These are phyloP conservation scores for Hypoxylon trugodes DNA, from an alignment of 495 filamentous ascomycete genomes.

Conservation along the genomic window DNA sequence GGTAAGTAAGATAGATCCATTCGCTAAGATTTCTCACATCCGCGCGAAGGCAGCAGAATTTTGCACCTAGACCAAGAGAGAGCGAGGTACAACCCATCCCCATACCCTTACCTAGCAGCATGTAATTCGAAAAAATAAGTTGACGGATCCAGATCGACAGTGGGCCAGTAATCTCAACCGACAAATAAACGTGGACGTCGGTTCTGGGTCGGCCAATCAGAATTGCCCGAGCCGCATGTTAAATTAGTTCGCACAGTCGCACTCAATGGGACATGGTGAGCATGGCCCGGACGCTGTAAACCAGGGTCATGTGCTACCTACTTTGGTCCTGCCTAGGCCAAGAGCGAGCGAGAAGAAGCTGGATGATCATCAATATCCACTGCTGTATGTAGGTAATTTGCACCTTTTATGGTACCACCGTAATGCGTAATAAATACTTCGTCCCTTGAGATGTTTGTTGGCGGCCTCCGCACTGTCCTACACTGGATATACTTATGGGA, in stretches of 20 bases:
- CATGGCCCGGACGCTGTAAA: constrained; percentile 16
- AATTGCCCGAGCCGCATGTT: constrained; percentile 32
- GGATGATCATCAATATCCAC: constrained; percentile 17
- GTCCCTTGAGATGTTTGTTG: constrained; percentile 23
- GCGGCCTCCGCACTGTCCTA: constrained; percentile 37
- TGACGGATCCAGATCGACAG: constrained; percentile 37
- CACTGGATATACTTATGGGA: background rate
- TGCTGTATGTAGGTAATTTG: constrained; percentile 10
- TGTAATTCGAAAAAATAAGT: constrained; percentile 1
- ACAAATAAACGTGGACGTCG: constrained; percentile 40
- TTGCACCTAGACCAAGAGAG: too few relatives aligned
- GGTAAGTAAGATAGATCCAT: too few relatives aligned
- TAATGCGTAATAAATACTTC: constrained; percentile 14
- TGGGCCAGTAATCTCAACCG: constrained; percentile 41
- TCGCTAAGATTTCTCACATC: background rate
- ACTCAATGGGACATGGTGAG: constrained; percentile 2
- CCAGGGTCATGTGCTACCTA: constrained; percentile 28
- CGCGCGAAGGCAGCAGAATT: too few relatives aligned
- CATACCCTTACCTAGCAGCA: too few relatives aligned
- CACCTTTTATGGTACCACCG: constrained; percentile 20
- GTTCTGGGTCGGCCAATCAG: constrained; percentile 23
- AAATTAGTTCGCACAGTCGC: constrained; percentile 37
- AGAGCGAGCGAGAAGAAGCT: too few relatives aligned
- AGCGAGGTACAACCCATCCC: too few relatives aligned
- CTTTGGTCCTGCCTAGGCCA: too few relatives aligned